These are phyloP conservation scores for Xylariomycetidae sp. DNA, from an alignment of 2,329 filamentous ascomycete genomes.

Conservation along the genomic window DNA sequence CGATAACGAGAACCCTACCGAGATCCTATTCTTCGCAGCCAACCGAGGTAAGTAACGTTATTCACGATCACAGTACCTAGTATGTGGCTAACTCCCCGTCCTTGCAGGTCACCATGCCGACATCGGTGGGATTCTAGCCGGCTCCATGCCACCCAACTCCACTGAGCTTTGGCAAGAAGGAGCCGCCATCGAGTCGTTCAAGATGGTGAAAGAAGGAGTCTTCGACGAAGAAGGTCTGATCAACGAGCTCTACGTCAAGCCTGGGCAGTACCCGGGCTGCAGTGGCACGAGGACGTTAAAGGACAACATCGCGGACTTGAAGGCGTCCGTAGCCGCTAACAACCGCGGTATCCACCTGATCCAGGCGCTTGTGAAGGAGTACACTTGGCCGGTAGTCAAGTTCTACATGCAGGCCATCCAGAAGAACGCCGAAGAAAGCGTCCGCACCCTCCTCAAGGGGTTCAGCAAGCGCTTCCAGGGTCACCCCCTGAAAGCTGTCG, in stretches of 20 bases:
- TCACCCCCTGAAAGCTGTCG: slow-evolving; percentile 49
- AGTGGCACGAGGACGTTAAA: slow-evolving; percentile 28
- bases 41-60: slow-evolving; percentile 29
- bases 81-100: background rate
- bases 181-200: slow-evolving; percentile 30
- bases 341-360: slow-evolving; percentile 30
- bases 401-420: slow-evolving; percentile 35
- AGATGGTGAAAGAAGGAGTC: slow-evolving; percentile 28
- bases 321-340: slow-evolving; percentile 37
- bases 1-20: slow-evolving; percentile 8
- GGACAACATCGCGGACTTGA: slow-evolving; percentile 38
- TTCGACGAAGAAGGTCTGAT: slow-evolving; percentile 28
- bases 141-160: slow-evolving; percentile 36
- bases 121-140: slow-evolving; percentile 40
- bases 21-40: slow-evolving; percentile 12
- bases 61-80: slow-evolving; percentile 24
- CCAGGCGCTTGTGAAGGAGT: slow-evolving; percentile 26
- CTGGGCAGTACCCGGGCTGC: slow-evolving; percentile 28
- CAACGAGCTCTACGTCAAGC: slow-evolving; percentile 23
- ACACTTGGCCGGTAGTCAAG: slow-evolving; percentile 24
- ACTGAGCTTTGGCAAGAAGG: slow-evolving; percentile 37
- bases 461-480: slow-evolving; percentile 37
- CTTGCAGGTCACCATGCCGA: slow-evolving; percentile 13
- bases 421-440: slow-evolving; percentile 30
- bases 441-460: slow-evolving; percentile 23